Evolutionary conservation across 208 protist species (phyloP).

Genomic region (Acanthamoeba divionensis): DNA sequence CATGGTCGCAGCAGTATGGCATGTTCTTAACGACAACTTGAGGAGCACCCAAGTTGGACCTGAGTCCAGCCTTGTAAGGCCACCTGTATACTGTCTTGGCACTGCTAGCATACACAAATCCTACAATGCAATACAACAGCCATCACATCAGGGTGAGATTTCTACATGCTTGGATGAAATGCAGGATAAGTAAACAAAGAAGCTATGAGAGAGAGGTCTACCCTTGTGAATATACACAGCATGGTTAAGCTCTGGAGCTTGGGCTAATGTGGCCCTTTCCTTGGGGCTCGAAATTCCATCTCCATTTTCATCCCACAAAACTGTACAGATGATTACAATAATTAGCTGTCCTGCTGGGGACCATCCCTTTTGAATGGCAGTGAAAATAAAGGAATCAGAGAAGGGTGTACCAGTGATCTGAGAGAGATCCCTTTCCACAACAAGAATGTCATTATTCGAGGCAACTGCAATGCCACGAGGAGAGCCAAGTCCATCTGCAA

Average conservation of each 20-base stretch:
- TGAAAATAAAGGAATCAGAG: not conserved
- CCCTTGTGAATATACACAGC: not conserved
- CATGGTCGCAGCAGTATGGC: not conserved
- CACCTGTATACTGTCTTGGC: slow-evolving; percentile 5
- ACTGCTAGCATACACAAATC: slow-evolving; percentile 10
- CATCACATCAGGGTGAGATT: too few relatives aligned
- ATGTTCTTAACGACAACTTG: not conserved
- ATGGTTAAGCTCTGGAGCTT: not conserved
- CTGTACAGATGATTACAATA: not conserved
- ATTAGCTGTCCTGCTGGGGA: too few relatives aligned
- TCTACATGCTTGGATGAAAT: too few relatives aligned
- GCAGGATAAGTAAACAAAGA: too few relatives aligned
- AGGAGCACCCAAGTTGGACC: not conserved
- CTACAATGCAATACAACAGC: not conserved
- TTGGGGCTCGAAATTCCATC: not conserved
- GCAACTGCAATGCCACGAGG: not conserved
- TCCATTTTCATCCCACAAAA: slow-evolving; percentile 33
- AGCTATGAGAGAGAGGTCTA: not conserved
- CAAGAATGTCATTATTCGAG: slow-evolving; percentile 20
- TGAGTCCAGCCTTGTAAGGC: not conserved
- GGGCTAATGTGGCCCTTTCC: not conserved
- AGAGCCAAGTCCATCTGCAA: not conserved
- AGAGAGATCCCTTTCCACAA: not conserved
- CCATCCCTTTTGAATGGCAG: too few relatives aligned
- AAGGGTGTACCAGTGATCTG: not conserved